A percentile compares a stretch with the other conserved stretches of the same genome.
These are phyloP conservation scores for Dacryopinax spathularia DNA, from an alignment of 768 basidiomycete species.

Conservation along the genomic window DNA sequence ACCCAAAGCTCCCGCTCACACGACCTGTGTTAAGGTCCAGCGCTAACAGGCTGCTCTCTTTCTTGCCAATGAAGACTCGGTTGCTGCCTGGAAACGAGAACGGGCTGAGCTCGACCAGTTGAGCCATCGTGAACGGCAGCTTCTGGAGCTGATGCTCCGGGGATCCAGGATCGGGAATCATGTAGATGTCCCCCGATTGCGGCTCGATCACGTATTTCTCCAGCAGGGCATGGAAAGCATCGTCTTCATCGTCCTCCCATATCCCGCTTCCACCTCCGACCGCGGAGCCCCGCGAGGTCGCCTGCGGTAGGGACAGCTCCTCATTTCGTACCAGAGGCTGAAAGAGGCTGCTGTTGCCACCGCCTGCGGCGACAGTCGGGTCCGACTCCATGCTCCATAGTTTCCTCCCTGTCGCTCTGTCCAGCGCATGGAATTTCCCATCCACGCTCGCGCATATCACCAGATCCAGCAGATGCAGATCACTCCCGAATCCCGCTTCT, in stretches of 20 bases:
- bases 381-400: slow-evolving; percentile 73
- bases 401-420: slow-evolving; percentile 63
- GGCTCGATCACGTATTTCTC: slow-evolving; percentile 92
- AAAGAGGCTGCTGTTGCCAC: slow-evolving; percentile 29
- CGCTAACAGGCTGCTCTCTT: slow-evolving; percentile 58
- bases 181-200: slow-evolving; percentile 83
- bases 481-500: slow-evolving; percentile 17
- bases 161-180: slow-evolving; percentile 48
- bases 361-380: slow-evolving; percentile 15
- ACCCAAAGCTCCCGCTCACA: slow-evolving; percentile 20
- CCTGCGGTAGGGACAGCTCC: slow-evolving; percentile 32
- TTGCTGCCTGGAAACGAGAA: slow-evolving; percentile 59
- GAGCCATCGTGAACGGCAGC: slow-evolving; percentile 81
- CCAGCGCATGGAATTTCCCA: slow-evolving; percentile 87
- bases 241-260: slow-evolving; percentile 9
- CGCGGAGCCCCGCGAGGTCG: slow-evolving; percentile 43
- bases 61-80: slow-evolving; percentile 76
- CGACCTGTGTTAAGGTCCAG: slow-evolving; percentile 28
- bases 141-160: slow-evolving; percentile 51
- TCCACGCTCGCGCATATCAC: slow-evolving; percentile 88
- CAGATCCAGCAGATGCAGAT: slow-evolving; percentile 59
- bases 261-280: slow-evolving; percentile 13
- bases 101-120: slow-evolving; percentile 78
- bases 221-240: slow-evolving; percentile 24
- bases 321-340: slow-evolving; percentile 61